Conservation (phyloP, 1,284 basidiomycete genomes). For the Melanopsichium pennsylvanicum region DNA sequence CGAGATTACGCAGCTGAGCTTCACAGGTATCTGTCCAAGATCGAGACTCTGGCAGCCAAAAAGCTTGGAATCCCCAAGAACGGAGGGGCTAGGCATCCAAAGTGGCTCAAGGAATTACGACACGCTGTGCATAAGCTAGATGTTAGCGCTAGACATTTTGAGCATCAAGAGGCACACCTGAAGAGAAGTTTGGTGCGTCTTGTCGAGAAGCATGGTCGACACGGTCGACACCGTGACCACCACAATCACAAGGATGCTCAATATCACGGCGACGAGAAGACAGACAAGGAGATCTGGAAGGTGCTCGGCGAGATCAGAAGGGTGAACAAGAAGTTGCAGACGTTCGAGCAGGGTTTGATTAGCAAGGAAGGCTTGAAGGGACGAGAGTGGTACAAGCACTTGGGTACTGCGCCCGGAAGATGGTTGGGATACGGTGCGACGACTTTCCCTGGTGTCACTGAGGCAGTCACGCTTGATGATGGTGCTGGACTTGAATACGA, state of each 20-base stretch:
- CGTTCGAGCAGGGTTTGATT: slow-evolving; percentile 86
- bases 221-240: not conserved
- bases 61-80: slow-evolving; percentile 12
- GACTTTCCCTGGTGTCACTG: slow-evolving; percentile 81
- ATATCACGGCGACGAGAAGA: too few species aligned
- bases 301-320: slow-evolving; percentile 73
- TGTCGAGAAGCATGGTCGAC: slow-evolving; percentile 7
- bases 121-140: slow-evolving; percentile 25
- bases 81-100: slow-evolving; percentile 3
- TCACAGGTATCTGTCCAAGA: slow-evolving; percentile 37
- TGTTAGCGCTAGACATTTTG: slow-evolving; percentile 17
- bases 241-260: not conserved
- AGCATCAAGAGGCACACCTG: slow-evolving; percentile 16
- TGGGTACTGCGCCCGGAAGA: slow-evolving; percentile 87
- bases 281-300: slow-evolving; percentile 57
- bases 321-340: slow-evolving; percentile 76
- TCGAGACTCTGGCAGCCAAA: slow-evolving; percentile 30
- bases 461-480: slow-evolving; percentile 67
- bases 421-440: slow-evolving; percentile 88
- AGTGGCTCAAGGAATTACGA: slow-evolving; percentile 22
- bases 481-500: slow-evolving; percentile 49
- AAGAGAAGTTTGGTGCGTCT: slow-evolving; percentile 18
- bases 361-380: slow-evolving; percentile 74
- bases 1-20: slow-evolving; percentile 67
- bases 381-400: slow-evolving; percentile 81